Percentiles rank a stretch among this genome's conserved stretches.
phyloP scores from a whole-genome alignment of 148 eudicot species.

The Silene latifolia region DNA sequence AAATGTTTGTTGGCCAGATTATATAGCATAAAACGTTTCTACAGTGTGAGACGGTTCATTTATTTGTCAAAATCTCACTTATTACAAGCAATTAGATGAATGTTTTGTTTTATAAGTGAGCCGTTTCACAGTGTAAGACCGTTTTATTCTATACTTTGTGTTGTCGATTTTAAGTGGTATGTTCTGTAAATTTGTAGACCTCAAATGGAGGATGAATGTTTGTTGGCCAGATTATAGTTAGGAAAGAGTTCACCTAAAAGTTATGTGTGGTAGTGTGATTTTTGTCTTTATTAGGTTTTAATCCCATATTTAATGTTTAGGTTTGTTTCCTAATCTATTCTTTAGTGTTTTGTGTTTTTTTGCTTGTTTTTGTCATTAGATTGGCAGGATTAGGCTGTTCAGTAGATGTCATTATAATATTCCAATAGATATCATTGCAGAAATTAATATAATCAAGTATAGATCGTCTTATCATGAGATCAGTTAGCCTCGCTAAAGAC shows the following conservation, averaged over 20 bases:
- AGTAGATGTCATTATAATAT: not conserved
- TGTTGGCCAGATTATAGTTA: not conserved
- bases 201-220: not conserved
- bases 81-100: too few relatives aligned
- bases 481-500: too few relatives aligned
- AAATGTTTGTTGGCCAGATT: not conserved
- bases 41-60: too few relatives aligned
- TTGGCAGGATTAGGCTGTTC: not conserved
- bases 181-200: not conserved
- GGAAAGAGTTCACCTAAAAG: not conserved
- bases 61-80: too few relatives aligned
- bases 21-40: not conserved
- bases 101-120: too few relatives aligned
- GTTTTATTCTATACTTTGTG: too few relatives aligned
- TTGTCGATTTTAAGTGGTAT: too few relatives aligned
- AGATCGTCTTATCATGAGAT: too few relatives aligned
- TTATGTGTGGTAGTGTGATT: conserved; percentile 7
- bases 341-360: not conserved
- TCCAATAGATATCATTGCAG: not conserved
- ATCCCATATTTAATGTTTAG: not conserved
- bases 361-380: not conserved
- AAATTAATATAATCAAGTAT: too few relatives aligned
- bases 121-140: too few relatives aligned
- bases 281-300: conserved; percentile 2
- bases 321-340: not conserved